These are phyloP conservation scores for Rhizophagus sp. DNA, from an alignment of 192 early-diverging fungal genomes.

Conservation along the genomic window DNA sequence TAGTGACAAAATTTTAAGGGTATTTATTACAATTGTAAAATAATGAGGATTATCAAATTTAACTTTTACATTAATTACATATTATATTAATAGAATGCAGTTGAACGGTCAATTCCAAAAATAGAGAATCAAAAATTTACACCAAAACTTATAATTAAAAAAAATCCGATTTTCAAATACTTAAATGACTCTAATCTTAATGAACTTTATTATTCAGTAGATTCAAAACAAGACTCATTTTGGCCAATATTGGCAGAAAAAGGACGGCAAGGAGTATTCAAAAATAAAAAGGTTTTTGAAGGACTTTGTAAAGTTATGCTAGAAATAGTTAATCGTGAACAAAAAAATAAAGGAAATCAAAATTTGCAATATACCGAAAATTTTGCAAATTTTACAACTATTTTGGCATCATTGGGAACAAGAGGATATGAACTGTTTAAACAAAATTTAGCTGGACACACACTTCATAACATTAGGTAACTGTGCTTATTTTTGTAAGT, in stretches of 20 bases:
- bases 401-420: neutral
- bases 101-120: no score
- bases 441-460: neutral
- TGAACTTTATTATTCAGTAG: no score
- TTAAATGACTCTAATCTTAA: no score
- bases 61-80: no score
- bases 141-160: no score
- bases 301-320: constrained; percentile 2
- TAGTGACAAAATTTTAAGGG: no score
- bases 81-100: no score
- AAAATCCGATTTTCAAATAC: no score
- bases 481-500: no score
- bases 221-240: neutral
- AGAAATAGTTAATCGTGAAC: neutral
- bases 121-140: no score
- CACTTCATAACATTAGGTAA: neutral
- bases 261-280: neutral
- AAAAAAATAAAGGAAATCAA: neutral
- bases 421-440: neutral
- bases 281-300: neutral
- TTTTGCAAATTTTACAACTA: neutral
- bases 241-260: neutral
- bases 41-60: no score
- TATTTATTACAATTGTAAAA: no score
- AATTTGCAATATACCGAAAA: constrained; percentile 1